Evolutionary conservation across 805 yeast genomes (phyloP).

Genomic region (Saccharomyces jurei): DNA sequence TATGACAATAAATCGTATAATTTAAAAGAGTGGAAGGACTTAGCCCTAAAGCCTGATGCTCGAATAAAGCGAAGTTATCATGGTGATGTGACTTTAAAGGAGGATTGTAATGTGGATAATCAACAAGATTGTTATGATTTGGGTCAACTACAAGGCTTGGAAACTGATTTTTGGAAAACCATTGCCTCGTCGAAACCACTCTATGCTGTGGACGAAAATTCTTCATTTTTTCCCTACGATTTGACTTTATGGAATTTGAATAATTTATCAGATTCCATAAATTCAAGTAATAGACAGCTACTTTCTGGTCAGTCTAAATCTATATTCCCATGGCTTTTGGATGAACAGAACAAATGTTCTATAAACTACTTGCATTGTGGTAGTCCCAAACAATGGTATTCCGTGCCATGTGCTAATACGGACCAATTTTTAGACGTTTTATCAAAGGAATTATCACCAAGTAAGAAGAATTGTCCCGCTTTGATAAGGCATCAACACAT

Average conservation of each 20-base stretch:
- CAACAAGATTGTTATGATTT: constrained; percentile 15
- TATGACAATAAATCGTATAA: constrained; percentile 58
- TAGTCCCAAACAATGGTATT: constrained; percentile 89
- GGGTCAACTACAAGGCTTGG: constrained; percentile 53
- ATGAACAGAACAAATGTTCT: constrained; percentile 78
- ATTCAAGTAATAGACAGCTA: constrained; percentile 50
- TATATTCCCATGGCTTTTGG: constrained; percentile 83
- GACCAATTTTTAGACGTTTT: constrained; percentile 51
- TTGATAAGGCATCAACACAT: constrained; percentile 78
- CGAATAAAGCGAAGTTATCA: neutral
- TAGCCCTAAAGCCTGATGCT: constrained; percentile 29
- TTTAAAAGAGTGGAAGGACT: constrained; percentile 64
- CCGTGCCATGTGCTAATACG: constrained; percentile 62
- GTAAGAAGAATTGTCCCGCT: constrained; percentile 54
- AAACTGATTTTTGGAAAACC: constrained; percentile 67
- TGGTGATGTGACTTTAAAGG: constrained; percentile 27
- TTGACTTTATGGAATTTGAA: constrained; percentile 68
- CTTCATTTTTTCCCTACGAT: constrained; percentile 53
- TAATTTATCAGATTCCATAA: constrained; percentile 61
- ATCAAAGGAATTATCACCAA: constrained; percentile 60
- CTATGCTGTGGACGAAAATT: constrained; percentile 82
- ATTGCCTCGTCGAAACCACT: constrained; percentile 65
- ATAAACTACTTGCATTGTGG: constrained; percentile 84
- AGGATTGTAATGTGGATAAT: constrained; percentile 12
- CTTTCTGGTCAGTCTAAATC: constrained; percentile 91